Conservation (phyloP, 441 rosid genomes). For the Iberis amara region DNA sequence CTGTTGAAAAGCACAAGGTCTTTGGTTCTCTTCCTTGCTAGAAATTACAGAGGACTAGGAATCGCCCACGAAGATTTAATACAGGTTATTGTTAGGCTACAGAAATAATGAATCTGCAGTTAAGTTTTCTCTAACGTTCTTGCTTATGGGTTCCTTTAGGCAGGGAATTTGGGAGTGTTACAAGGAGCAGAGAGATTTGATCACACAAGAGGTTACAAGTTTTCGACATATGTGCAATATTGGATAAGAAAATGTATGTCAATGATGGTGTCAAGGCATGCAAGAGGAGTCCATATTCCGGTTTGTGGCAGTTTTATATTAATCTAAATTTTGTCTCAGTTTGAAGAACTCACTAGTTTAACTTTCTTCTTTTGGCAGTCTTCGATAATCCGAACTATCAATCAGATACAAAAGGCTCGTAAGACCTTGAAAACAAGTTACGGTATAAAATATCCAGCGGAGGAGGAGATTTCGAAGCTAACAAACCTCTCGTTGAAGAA, state of each 20-base stretch:
- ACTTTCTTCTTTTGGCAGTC: constrained; percentile 35
- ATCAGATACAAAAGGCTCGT: constrained; percentile 61
- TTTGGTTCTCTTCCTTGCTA: constrained; percentile 61
- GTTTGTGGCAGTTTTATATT: too few species aligned
- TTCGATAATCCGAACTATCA: constrained; percentile 42
- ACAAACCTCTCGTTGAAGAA: constrained; percentile 56
- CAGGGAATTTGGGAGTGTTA: constrained; percentile 70
- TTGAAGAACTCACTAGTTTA: too few species aligned
- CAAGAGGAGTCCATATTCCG: constrained; percentile 68
- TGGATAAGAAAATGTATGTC: constrained; percentile 78
- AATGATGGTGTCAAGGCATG: constrained; percentile 48
- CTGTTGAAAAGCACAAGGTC: constrained; percentile 58
- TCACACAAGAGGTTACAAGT: constrained; percentile 69
- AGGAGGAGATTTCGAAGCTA: constrained; percentile 53
- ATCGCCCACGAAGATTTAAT: constrained; percentile 60
- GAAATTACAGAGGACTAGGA: constrained; percentile 69
- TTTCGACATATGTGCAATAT: constrained; percentile 79
- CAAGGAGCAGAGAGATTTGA: constrained; percentile 84
- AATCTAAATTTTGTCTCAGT: too few species aligned
- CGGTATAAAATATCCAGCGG: constrained; percentile 47
- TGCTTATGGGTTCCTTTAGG: constrained; percentile 37
- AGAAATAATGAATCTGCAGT: too few species aligned
- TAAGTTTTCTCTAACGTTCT: too few species aligned
- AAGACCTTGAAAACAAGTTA: constrained; percentile 42
- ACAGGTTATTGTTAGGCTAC: too few species aligned